Evolutionary conservation across 306 rosid genomes (phyloP), one percentile per base, ranked within the genome.

Genomic region (Prunus padus): DNA sequence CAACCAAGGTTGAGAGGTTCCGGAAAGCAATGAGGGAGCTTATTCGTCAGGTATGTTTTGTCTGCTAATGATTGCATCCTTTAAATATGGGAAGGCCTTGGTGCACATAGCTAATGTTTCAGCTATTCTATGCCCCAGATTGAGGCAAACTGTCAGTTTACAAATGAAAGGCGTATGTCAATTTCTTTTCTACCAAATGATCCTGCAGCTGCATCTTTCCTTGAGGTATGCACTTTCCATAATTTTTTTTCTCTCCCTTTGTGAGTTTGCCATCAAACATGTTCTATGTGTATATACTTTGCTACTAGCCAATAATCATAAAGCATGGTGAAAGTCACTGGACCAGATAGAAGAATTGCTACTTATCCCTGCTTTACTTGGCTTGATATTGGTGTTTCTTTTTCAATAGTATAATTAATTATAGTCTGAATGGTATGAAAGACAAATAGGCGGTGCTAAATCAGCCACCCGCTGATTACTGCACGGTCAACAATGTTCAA

Each of bases 1-100:
- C 68, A 1, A 95, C 96, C 68, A 95, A 90, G 82, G 89, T 92
- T 76, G 97, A 95, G 65, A 88, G 97, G 81, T 95, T 92, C 71
- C 88, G 92, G 47, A 95, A 87, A 79, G 96, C 92, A 82, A 78
- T 77, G 82, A 87, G 79, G 82, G 87, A 77, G 84, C 97, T 95
- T 83, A 82, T 90, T 71, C 82, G 88, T 59, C 96, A 90, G 97
- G 98, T 95, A 86, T 55, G 42, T 23, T 8, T 31, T 8, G 45
- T 72, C 4, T 72, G 18, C 63, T 44, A 51, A 65, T 51, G 45
- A 56, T 37, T 74, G 23, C 33, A 55, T 20, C 55, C 51, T 25
- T 76, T 66, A 19, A 65, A 40, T 74, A 65, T 30, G 13, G 31
- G 70, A 54, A 71, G 67, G 65, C 66, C 30, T 71, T 69, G 57